Evolutionary conservation across 2,329 filamentous ascomycete genomes (phyloP), one percentile per base, ranked within the genome.

Genomic region (Pseudocercospora crystallina): DNA sequence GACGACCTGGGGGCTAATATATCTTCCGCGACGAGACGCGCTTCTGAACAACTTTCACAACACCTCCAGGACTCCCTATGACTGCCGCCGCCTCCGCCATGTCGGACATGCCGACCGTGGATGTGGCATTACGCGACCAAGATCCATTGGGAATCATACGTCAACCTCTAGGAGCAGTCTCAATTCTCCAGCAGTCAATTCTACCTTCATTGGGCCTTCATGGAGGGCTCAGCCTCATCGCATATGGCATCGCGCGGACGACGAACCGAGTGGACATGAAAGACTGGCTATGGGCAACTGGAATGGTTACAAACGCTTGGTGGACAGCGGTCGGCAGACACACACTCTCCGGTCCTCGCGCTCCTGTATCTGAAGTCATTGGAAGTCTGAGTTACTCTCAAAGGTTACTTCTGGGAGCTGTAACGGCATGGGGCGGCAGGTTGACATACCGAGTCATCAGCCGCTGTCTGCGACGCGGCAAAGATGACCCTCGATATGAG

Each of bases 261-360:
- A 80, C 78, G 7, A 66, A 81, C 59, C 72, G 75, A n/a, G 74
- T 79, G 8, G 81, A 84, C 49, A 70, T 75, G n/a, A 85, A 84
- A 60, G 81, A 85, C 62, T 80, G 76, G 71, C 66, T 81, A 5
- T 83, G 57, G 57, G 49, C 57, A 11, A 59, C 49, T 34, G 59
- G 59, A 35, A 55, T 61, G 59, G 75, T 83, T 8, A 65, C 73
- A 49, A 83, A 82, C 61, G 80, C 79, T 5, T 84, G 81, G 81
- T 83, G 80, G 77, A 77, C 73, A 47, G 79, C 81, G 15, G 66
- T 84, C 36, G 80, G 80, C 11, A 70, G 73, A n/a, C 76, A 75
- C 5, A 69, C 81, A 9, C 64, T 72, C 41, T 68, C 73, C 8
- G 38, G 36, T 11, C 49, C 70, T 74, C 29, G 76, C 1, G 63